Evolutionary conservation across 805 yeast genomes (phyloP).

Genomic region (Metschnikowia cubensis): DNA sequence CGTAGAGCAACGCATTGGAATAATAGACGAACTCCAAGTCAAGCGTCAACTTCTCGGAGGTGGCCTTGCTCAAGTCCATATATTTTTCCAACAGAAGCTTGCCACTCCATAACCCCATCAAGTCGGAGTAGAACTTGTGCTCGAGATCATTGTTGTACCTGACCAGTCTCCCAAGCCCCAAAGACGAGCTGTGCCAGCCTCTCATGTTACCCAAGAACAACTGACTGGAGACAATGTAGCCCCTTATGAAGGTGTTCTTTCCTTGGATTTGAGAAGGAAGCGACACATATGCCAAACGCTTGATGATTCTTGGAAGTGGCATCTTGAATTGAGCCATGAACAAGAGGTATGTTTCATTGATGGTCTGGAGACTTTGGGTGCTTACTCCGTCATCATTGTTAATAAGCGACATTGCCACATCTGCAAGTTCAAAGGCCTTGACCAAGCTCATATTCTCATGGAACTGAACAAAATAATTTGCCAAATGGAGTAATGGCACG

Average conservation of each 20-base stretch:
- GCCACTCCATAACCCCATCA: constrained; percentile 11
- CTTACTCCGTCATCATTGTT: constrained; percentile 30
- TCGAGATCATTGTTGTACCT: constrained; percentile 9
- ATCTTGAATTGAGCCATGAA: constrained; percentile 41
- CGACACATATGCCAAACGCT: constrained; percentile 13
- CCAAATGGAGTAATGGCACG: constrained; percentile 37
- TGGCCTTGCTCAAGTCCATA: constrained; percentile 2
- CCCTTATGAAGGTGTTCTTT: constrained; percentile 7
- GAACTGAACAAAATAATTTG: constrained; percentile 27
- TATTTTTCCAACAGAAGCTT: constrained; percentile 8
- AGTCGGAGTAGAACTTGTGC: background rate
- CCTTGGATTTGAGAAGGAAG: constrained; percentile 2
- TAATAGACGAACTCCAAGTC: constrained; percentile 15
- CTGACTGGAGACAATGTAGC: constrained; percentile 8
- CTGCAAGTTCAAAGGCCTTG: constrained; percentile 40
- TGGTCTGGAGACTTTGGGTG: constrained; percentile 31
- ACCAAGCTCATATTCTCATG: constrained; percentile 28
- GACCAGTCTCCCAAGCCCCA: constrained; percentile 9
- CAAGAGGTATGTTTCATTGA: constrained; percentile 40
- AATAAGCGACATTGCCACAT: constrained; percentile 37
- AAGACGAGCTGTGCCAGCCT: constrained; percentile 10
- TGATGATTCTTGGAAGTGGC: constrained; percentile 33
- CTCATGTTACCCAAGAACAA: constrained; percentile 13
- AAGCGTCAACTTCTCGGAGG: constrained; percentile 4
- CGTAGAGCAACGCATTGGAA: constrained; percentile 14